phyloP scores from a whole-genome alignment of 306 rosid genomes.

The Fragaria vesca region DNA sequence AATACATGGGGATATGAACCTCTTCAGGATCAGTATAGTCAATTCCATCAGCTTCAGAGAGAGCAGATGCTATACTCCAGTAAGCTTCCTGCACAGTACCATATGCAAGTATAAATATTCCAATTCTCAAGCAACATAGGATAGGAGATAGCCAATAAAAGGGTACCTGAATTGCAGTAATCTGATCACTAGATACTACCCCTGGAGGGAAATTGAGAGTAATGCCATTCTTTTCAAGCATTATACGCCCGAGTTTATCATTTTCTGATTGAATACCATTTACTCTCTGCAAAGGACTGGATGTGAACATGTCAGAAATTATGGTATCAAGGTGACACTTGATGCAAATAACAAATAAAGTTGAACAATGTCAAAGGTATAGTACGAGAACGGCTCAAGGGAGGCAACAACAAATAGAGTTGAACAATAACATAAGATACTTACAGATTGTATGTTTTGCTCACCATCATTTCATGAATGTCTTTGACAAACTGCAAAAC shows the following conservation, averaged over 20 bases:
- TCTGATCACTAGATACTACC: conserved; percentile 66
- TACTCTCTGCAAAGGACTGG: conserved; percentile 55
- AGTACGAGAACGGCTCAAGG: not conserved
- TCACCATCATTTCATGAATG: conserved; percentile 74
- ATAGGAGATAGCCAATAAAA: not conserved
- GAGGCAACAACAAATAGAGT: not conserved
- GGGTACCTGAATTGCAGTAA: conserved; percentile 77
- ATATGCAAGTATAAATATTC: conserved; percentile 23
- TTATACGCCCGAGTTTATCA: conserved; percentile 44
- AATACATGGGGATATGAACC: conserved; percentile 44
- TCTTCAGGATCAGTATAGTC: conserved; percentile 97
- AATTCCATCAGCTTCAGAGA: conserved; percentile 94
- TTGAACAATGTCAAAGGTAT: not conserved
- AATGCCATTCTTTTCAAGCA: conserved; percentile 72
- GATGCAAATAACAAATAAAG: too few relatives aligned
- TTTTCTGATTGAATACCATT: conserved; percentile 45
- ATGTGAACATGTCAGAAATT: conserved; percentile 36
- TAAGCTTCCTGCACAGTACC: conserved; percentile 71
- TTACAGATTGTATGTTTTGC: conserved; percentile 72
- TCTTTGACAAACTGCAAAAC: conserved; percentile 75
- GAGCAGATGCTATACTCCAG: conserved; percentile 91
- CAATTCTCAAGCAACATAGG: conserved; percentile 16
- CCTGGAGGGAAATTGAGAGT: conserved; percentile 63
- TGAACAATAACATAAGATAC: conserved; percentile 30
- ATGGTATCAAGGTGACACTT: not conserved